Evolutionary conservation across 2,329 filamentous ascomycete genomes (phyloP).

Genomic region (Colletotrichum neosansevieriae): DNA sequence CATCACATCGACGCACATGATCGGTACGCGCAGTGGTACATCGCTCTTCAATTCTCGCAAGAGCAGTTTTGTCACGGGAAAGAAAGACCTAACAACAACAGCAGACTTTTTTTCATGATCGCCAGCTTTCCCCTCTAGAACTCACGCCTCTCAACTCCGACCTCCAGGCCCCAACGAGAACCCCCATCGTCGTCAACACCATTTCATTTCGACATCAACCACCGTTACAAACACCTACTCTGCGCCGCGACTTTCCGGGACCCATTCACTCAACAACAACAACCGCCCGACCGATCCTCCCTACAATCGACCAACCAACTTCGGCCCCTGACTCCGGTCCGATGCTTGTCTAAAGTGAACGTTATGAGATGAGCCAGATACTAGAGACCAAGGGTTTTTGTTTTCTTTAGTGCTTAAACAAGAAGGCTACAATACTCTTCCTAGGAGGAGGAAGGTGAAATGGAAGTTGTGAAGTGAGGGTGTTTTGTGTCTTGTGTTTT

Average conservation of each 20-base stretch:
- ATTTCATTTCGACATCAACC: background rate
- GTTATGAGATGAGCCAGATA: slow-evolving; percentile 35
- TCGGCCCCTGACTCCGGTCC: slow-evolving; percentile 30
- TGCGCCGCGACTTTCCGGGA: slow-evolving; percentile 14
- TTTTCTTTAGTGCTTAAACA: background rate
- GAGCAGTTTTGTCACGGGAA: background rate
- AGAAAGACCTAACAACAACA: slow-evolving; percentile 3
- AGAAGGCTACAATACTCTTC: slow-evolving; percentile 6
- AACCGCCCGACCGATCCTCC: background rate
- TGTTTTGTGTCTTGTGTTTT: background rate
- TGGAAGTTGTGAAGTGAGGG: background rate
- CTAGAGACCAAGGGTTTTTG: background rate
- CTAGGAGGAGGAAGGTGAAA: background rate
- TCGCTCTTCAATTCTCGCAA: slow-evolving; percentile 6
- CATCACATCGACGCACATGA: too few species aligned
- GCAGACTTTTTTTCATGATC: slow-evolving; percentile 1
- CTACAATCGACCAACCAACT: slow-evolving; percentile 33
- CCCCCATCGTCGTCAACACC: too few species aligned
- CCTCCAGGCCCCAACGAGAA: background rate
- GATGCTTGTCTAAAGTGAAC: slow-evolving; percentile 30
- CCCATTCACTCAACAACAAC: background rate
- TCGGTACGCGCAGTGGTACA: background rate
- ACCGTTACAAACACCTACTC: slow-evolving; percentile 11
- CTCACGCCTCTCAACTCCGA: slow-evolving; percentile 9
- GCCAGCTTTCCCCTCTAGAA: background rate